Evolutionary conservation across 225 moss, liverwort and hornwort species (phyloP).

Genomic region (Lunularia cruciata): DNA sequence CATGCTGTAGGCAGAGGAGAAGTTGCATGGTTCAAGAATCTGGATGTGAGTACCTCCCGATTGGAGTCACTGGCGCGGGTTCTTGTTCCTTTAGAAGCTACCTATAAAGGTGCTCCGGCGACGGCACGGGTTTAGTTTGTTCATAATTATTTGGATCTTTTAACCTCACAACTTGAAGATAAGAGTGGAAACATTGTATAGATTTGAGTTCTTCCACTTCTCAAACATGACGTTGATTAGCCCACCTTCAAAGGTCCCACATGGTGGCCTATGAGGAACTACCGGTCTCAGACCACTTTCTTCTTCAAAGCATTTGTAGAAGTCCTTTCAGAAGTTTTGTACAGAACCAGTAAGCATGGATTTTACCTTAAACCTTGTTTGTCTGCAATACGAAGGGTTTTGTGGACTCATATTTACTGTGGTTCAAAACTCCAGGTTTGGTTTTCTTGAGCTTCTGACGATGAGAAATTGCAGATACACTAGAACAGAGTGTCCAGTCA

Average conservation of each 20-base stretch:
- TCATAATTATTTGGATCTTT: constrained; percentile 11
- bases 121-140: constrained; percentile 16
- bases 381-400: no score
- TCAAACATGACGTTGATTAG: background rate
- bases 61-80: constrained; percentile 46
- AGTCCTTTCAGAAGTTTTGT: background rate
- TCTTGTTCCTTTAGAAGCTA: constrained; percentile 49
- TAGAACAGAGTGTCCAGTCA: no score
- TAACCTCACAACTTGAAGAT: background rate
- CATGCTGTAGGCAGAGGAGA: constrained; percentile 48
- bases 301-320: background rate
- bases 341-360: constrained; percentile 5
- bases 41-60: constrained; percentile 42
- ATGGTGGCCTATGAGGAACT: constrained; percentile 6
- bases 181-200: background rate
- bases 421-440: no score
- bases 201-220: background rate
- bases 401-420: no score
- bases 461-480: no score
- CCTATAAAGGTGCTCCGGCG: constrained; percentile 8
- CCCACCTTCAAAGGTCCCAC: background rate
- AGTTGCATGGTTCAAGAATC: constrained; percentile 54
- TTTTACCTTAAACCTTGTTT: background rate
- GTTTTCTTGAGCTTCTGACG: no score
- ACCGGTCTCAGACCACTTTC: background rate